These are phyloP conservation scores for Neonectria neomacrospora DNA, from an alignment of 2,329 filamentous ascomycete species.

Conservation along the genomic window DNA sequence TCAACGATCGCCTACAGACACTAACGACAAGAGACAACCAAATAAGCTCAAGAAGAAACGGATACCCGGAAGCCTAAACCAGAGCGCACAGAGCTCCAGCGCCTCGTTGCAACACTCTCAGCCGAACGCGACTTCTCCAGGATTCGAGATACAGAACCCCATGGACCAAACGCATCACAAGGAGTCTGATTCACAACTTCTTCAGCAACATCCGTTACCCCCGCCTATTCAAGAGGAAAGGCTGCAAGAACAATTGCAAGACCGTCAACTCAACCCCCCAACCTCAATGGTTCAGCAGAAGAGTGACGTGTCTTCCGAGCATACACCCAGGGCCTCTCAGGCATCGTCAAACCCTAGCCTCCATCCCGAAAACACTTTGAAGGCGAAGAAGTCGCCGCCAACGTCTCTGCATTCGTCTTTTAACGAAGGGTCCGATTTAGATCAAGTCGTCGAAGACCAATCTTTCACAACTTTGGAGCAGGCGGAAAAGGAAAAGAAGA, in stretches of 20 bases:
- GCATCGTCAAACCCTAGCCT: slow-evolving; percentile 54
- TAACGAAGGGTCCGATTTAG: slow-evolving; percentile 85
- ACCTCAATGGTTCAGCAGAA: slow-evolving; percentile 35
- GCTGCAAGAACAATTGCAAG: slow-evolving; percentile 35
- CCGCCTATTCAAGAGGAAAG: slow-evolving; percentile 37
- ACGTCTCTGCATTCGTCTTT: slow-evolving; percentile 80
- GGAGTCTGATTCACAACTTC: slow-evolving; percentile 32
- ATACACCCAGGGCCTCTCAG: slow-evolving; percentile 60
- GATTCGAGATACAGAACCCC: slow-evolving; percentile 58
- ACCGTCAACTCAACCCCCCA: slow-evolving; percentile 32
- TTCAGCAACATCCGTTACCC: slow-evolving; percentile 33
- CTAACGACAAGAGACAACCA: slow-evolving; percentile 75
- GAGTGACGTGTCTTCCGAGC: slow-evolving; percentile 54
- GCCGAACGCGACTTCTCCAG: slow-evolving; percentile 59
- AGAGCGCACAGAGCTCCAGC: slow-evolving; percentile 90
- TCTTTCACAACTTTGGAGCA: slow-evolving; percentile 51
- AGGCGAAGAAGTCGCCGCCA: slow-evolving; percentile 77
- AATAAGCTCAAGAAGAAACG: slow-evolving; percentile 94
- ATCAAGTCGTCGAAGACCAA: slow-evolving; percentile 72
- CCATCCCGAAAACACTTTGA: slow-evolving; percentile 63
- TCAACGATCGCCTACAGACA: slow-evolving; percentile 71
- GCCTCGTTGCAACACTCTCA: slow-evolving; percentile 70
- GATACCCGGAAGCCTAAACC: slow-evolving; percentile 78
- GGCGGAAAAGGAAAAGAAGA: slow-evolving; percentile 75
- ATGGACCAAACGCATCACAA: slow-evolving; percentile 51